A percentile compares a stretch with the other conserved stretches of the same genome.
Conservation (phyloP, 306 rosid species). For the Cicer chorassanicum region DNA sequence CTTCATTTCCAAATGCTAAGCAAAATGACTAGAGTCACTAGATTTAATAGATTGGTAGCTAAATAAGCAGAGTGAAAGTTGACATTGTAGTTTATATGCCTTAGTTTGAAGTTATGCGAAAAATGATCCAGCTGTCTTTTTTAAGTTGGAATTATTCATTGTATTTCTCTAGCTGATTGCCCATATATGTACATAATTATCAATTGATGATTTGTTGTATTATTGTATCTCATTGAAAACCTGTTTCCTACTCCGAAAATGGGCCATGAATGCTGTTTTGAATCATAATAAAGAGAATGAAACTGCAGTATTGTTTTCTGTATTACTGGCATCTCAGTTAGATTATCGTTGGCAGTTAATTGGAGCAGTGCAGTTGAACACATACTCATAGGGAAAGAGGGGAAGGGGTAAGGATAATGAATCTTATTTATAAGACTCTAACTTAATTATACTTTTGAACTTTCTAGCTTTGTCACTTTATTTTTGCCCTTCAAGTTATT, state of each 20-base stretch:
- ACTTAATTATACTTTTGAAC: background rate
- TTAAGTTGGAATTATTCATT: slow-evolving; percentile 68
- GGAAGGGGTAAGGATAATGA: background rate
- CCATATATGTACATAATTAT: slow-evolving; percentile 40
- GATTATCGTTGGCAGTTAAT: background rate
- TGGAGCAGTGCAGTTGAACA: background rate
- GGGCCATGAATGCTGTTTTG: background rate
- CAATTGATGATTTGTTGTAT: slow-evolving; percentile 40
- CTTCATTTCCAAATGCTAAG: slow-evolving; percentile 53
- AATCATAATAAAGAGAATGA: background rate
- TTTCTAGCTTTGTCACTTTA: background rate
- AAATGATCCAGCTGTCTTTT: slow-evolving; percentile 79
- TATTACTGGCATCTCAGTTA: background rate
- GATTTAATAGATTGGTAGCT: slow-evolving; percentile 39
- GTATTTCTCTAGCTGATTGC: slow-evolving; percentile 32
- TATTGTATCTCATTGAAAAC: slow-evolving; percentile 17
- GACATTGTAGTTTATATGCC: slow-evolving; percentile 39
- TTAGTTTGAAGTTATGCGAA: slow-evolving; percentile 40
- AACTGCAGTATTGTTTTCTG: background rate
- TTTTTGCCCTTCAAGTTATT: background rate
- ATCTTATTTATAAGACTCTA: no score
- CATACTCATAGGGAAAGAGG: background rate
- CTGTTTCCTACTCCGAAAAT: slow-evolving; percentile 32
- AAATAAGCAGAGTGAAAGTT: slow-evolving; percentile 40
- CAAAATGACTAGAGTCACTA: slow-evolving; percentile 50